phyloP scores from a whole-genome alignment of 306 rosid species.

The Cajanus cajan region DNA sequence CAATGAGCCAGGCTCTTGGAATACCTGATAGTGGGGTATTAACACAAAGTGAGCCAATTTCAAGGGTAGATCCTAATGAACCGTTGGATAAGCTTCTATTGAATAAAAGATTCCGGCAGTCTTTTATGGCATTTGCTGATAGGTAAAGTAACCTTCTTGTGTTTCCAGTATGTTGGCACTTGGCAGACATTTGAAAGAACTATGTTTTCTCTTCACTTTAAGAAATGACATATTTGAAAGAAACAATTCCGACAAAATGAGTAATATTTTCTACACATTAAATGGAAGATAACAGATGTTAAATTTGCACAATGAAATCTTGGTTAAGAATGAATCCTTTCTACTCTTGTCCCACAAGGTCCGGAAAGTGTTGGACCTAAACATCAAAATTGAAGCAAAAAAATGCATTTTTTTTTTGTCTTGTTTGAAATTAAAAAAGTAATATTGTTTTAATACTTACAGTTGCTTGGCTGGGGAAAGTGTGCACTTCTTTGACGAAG shows the following conservation, averaged over 20 bases:
- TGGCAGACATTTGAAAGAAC: not conserved
- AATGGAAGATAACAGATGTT: slow-evolving; percentile 16
- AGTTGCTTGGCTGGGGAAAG: slow-evolving; percentile 99
- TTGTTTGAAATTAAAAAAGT: not conserved
- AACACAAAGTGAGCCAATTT: slow-evolving; percentile 50
- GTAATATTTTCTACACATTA: not conserved
- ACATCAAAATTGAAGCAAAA: not conserved
- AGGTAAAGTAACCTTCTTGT: slow-evolving; percentile 50
- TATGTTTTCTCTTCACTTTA: not conserved
- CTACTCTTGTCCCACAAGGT: not conserved
- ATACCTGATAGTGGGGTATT: slow-evolving; percentile 86
- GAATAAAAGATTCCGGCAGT: slow-evolving; percentile 78
- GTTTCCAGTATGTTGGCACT: not conserved
- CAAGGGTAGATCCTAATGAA: slow-evolving; percentile 64
- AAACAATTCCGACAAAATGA: slow-evolving; percentile 15
- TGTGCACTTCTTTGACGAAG: slow-evolving; percentile 87
- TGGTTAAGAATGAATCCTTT: slow-evolving; percentile 11
- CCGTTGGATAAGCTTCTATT: slow-evolving; percentile 87
- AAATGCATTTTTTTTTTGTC: not conserved
- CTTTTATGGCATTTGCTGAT: slow-evolving; percentile 94
- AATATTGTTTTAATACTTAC: slow-evolving; percentile 37
- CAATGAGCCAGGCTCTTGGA: slow-evolving; percentile 98
- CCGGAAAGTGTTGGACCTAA: slow-evolving; percentile 11
- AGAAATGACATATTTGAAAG: slow-evolving; percentile 14
- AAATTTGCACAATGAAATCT: slow-evolving; percentile 4